phyloP scores from a whole-genome alignment of 352 stramenopile species.

The Phytophthora constricta region DNA sequence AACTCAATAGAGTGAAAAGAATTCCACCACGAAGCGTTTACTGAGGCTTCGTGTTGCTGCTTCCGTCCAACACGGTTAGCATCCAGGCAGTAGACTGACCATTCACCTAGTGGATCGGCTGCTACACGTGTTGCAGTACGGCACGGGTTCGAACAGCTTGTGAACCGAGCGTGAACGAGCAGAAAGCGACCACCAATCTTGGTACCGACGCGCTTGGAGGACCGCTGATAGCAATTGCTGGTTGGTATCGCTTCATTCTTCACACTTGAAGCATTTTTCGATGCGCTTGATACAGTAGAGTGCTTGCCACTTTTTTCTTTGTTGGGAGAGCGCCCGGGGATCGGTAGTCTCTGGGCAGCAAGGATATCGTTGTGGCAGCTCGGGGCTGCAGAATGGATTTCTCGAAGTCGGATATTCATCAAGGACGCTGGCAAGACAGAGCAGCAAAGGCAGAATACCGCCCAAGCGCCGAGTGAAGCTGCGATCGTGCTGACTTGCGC shows the following conservation, averaged over 20 bases:
- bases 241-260: not conserved
- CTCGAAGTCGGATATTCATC: not conserved
- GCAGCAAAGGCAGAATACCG: conserved; percentile 46
- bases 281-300: not conserved
- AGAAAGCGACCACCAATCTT: conserved; percentile 46
- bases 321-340: not conserved
- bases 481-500: conserved; percentile 55
- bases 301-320: not conserved
- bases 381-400: not conserved
- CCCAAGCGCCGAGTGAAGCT: conserved; percentile 55
- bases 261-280: not conserved
- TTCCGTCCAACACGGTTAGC: conserved; percentile 20
- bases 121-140: too few relatives aligned
- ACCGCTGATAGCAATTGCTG: not conserved
- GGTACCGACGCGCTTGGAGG: not conserved
- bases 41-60: not conserved
- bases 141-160: not conserved
- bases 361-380: not conserved
- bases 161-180: conserved; percentile 38
- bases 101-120: conserved; percentile 13
- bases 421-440: conserved; percentile 7
- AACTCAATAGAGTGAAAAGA: conserved; percentile 18
- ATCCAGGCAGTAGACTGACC: conserved; percentile 29
- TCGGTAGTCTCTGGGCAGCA: not conserved
- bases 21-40: conserved; percentile 27